These are phyloP conservation scores for Pyrenochaeta sp. DNA, from an alignment of 2,329 filamentous ascomycete genomes.

Conservation along the genomic window DNA sequence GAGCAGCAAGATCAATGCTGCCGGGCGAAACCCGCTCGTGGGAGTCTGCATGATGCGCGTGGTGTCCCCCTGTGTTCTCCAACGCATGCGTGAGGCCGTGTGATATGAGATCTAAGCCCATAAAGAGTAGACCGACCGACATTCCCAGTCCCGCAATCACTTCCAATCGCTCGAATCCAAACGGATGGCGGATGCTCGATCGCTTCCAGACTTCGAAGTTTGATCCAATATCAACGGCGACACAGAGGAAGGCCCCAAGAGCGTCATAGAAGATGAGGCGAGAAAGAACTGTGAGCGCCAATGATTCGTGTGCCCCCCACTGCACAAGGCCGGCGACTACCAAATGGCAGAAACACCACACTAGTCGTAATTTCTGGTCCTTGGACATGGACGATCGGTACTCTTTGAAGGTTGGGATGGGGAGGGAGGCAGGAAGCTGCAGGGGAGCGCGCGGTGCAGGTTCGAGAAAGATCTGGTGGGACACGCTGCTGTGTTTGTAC, in stretches of 20 bases:
- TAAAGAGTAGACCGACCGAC: slow-evolving; percentile 96
- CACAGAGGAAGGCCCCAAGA: slow-evolving; percentile 87
- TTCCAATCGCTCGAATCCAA: slow-evolving; percentile 88
- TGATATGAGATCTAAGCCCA: slow-evolving; percentile 92
- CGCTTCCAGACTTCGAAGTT: slow-evolving; percentile 99
- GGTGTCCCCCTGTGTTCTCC: slow-evolving; percentile 74
- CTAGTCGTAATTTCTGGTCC: slow-evolving; percentile 81
- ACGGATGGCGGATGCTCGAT: slow-evolving; percentile 90
- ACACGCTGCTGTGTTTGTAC: slow-evolving; percentile 97
- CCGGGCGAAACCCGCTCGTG: slow-evolving; percentile 75
- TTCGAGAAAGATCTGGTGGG: slow-evolving; percentile 95
- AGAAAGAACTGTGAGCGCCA: slow-evolving; percentile 90
- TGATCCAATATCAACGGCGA: slow-evolving; percentile 87
- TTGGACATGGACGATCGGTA: slow-evolving; percentile 88
- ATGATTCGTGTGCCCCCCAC: slow-evolving; percentile 82
- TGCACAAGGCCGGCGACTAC: slow-evolving; percentile 84
- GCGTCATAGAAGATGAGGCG: slow-evolving; percentile 96
- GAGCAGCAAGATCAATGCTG: slow-evolving; percentile 80
- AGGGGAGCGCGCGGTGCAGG: slow-evolving; percentile 85
- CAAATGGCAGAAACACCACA: slow-evolving; percentile 91
- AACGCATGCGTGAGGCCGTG: slow-evolving; percentile 94
- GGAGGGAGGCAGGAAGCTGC: slow-evolving; percentile 87
- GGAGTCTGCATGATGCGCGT: slow-evolving; percentile 72
- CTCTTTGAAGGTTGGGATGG: slow-evolving; percentile 87
- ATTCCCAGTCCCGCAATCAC: slow-evolving; percentile 95